Evolutionary conservation across 345 rosid species (phyloP).

Genomic region (Populus nigra): DNA sequence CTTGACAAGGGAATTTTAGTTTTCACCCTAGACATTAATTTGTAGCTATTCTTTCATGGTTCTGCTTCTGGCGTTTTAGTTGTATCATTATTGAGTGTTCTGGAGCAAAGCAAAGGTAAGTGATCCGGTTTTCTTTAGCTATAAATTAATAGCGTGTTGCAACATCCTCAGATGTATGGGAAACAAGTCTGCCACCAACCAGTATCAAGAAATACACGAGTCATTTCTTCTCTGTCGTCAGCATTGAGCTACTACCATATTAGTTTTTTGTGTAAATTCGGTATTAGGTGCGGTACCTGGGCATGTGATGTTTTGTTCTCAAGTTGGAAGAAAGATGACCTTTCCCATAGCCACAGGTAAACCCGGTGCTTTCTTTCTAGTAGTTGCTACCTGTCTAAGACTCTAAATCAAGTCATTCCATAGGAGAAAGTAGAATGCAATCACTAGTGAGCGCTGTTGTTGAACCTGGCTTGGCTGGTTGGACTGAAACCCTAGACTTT

Average conservation of each 20-base stretch:
- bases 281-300: background rate
- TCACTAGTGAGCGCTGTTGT: background rate
- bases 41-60: slow-evolving; percentile 1
- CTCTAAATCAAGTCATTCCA: background rate
- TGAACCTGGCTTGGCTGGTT: background rate
- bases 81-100: background rate
- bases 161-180: background rate
- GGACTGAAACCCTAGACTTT: background rate
- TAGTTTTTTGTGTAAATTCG: background rate
- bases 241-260: background rate
- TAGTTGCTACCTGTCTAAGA: background rate
- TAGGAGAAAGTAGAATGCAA: background rate
- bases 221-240: background rate
- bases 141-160: slow-evolving; percentile 3
- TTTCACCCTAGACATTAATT: slow-evolving; percentile 5
- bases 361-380: background rate
- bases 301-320: background rate
- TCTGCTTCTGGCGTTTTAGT: slow-evolving; percentile 5
- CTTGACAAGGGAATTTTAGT: slow-evolving; percentile 7
- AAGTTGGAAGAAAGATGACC: background rate
- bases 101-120: background rate
- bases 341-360: too few relatives aligned
- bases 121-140: background rate
- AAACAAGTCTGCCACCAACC: background rate
- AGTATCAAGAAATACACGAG: background rate